Evolutionary conservation across 495 filamentous ascomycete genomes (phyloP).

Genomic region (Peziza echinospora): DNA sequence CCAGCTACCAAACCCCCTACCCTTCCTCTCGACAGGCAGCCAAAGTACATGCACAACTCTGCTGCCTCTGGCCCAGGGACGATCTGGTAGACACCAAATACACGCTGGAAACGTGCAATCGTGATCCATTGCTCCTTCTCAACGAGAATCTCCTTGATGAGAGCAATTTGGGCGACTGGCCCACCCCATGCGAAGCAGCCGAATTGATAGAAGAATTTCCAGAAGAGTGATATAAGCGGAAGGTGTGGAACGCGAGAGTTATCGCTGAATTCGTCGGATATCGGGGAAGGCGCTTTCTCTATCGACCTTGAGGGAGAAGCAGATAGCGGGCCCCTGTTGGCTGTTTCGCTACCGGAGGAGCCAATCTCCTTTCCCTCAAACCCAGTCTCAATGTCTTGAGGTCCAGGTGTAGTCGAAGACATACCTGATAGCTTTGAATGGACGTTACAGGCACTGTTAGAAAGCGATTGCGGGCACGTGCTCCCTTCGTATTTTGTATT

Average conservation of each 20-base stretch:
- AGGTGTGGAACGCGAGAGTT: constrained; percentile 20
- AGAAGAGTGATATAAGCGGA: constrained; percentile 17
- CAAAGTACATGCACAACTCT: constrained; percentile 24
- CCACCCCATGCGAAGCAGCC: constrained; percentile 23
- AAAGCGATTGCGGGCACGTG: too few species aligned
- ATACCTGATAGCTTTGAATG: too few species aligned
- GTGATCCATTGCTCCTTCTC: constrained; percentile 23
- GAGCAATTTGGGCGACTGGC: constrained; percentile 22
- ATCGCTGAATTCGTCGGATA: constrained; percentile 5
- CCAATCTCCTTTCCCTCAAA: not conserved
- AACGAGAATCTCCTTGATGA: constrained; percentile 22
- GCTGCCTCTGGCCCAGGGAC: constrained; percentile 22
- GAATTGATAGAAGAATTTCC: constrained; percentile 24
- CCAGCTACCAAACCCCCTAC: constrained; percentile 22
- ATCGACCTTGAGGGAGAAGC: not conserved
- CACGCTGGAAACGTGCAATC: constrained; percentile 20
- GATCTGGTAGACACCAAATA: constrained; percentile 23
- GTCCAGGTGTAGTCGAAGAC: too few species aligned
- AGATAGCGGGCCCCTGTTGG: too few species aligned
- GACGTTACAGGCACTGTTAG: too few species aligned
- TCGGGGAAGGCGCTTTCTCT: too few species aligned
- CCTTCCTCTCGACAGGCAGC: constrained; percentile 20
- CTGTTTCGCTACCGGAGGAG: too few species aligned
- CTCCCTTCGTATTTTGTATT: too few species aligned
- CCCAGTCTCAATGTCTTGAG: too few species aligned